These are phyloP conservation scores for Aspergillus homomorphus DNA, from an alignment of 495 filamentous ascomycete species.

Conservation along the genomic window DNA sequence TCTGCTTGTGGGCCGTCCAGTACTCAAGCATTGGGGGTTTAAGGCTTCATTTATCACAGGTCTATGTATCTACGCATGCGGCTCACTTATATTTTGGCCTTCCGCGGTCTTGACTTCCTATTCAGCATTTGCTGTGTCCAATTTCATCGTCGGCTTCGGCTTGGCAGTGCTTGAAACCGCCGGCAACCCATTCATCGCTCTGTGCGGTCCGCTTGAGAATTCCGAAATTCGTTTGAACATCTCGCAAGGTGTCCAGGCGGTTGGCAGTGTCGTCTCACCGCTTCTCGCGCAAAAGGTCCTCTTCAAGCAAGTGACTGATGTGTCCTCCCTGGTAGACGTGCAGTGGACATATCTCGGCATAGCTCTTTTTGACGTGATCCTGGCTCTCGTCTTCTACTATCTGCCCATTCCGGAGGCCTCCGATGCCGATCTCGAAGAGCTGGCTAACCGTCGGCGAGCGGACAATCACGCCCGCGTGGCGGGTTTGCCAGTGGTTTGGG, in stretches of 20 bases:
- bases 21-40: slow-evolving; percentile 64
- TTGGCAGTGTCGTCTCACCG: slow-evolving; percentile 60
- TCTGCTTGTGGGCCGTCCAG: slow-evolving; percentile 53
- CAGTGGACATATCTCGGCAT: slow-evolving; percentile 74
- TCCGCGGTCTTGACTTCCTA: slow-evolving; percentile 66
- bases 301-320: slow-evolving; percentile 50
- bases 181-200: slow-evolving; percentile 65
- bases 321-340: slow-evolving; percentile 57
- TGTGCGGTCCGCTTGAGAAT: slow-evolving; percentile 65
- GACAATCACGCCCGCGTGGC: slow-evolving; percentile 47
- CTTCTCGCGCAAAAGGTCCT: slow-evolving; percentile 60
- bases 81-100: slow-evolving; percentile 70
- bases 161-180: slow-evolving; percentile 62
- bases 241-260: slow-evolving; percentile 65
- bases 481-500: slow-evolving; percentile 51
- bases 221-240: slow-evolving; percentile 64
- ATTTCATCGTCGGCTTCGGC: slow-evolving; percentile 65
- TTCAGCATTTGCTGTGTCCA: slow-evolving; percentile 61
- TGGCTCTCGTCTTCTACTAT: slow-evolving; percentile 65
- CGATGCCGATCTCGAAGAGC: slow-evolving; percentile 58
- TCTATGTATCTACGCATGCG: slow-evolving; percentile 60
- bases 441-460: slow-evolving; percentile 49
- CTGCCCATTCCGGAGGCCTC: slow-evolving; percentile 64
- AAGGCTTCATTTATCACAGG: slow-evolving; percentile 64
- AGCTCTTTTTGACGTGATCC: slow-evolving; percentile 59